Base-by-base conservation (phyloP, 2,329 filamentous ascomycete genomes). In the Talaromyces funiculosus region DNA sequence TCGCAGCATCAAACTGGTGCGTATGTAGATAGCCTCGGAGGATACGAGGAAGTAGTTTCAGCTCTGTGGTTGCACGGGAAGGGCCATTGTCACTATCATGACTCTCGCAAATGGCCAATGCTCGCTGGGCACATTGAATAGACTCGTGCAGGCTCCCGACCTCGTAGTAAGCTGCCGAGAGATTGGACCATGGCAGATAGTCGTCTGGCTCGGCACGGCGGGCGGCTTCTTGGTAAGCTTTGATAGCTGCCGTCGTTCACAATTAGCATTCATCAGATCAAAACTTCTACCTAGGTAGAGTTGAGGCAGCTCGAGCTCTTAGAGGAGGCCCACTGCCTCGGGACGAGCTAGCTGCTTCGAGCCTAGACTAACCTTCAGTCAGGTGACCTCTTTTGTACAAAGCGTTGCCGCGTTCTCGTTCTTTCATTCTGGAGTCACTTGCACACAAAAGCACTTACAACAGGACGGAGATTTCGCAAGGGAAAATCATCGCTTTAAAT, bases 161-260 rank as follows among this genome's bases (percentile, higher is more conserved):
- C 58, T 62, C 61, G 37, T 60, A 62, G 43, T 62, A 60, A 9
- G 61, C 61, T 3, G 61, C 61, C 14, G 61, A 62, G 45, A 62
- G 61, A 26, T 62, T 62, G 33, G 61, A 62, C 61, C 61, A 62
- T 20, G 61, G 61, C 9, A 62, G 58, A 22, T 54, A 54, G 35
- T 62, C 61, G 61, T 62, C 57, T 5, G 47, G 24, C 3, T n/a
- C 38, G 26, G 61, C 61, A 20, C 24, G 53, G 31, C 24, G 53
- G 38, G 61, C 53, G 33, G 61, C 61, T 38, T 57, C 43, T 38
- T 60, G 57, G 53, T 62, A 62, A 8, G 53, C 49, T 53, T 62
- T 62, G 57, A 62, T 62, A 22, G 61, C 61, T 62, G n/a, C 12
- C 53, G 5, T 45, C 20, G 8, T 29, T 37, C 42, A 24, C 22